These are phyloP conservation scores for Naganishia liquefaciens DNA, from an alignment of 1,284 basidiomycete genomes.

Conservation along the genomic window DNA sequence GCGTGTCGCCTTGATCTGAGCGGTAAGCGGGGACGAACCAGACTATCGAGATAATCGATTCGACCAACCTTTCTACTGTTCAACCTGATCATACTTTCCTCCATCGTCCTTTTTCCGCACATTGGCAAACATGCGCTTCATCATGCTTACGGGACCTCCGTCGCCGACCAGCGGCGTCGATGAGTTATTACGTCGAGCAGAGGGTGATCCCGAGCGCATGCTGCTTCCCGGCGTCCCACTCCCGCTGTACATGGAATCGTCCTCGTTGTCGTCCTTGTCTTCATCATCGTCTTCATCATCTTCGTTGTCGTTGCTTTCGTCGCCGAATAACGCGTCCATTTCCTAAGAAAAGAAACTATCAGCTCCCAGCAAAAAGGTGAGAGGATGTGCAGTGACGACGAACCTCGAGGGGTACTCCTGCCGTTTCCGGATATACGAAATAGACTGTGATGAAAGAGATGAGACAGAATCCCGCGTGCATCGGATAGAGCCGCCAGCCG, in stretches of 20 bases:
- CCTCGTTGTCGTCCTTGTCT: constrained; percentile 44
- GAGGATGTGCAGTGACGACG: not conserved
- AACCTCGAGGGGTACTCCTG: constrained; percentile 51
- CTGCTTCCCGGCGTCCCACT: constrained; percentile 25
- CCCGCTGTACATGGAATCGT: constrained; percentile 18
- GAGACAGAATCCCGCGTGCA: constrained; percentile 90
- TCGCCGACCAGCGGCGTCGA: constrained; percentile 31
- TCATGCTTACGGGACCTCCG: constrained; percentile 29
- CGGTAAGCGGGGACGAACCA: too few relatives aligned
- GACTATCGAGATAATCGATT: too few relatives aligned
- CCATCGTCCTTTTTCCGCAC: constrained; percentile 41
- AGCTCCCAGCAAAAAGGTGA: not conserved
- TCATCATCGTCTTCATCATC: constrained; percentile 42
- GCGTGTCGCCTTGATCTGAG: too few relatives aligned
- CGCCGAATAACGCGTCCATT: constrained; percentile 55
- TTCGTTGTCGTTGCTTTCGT: constrained; percentile 40
- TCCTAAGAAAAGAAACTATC: constrained; percentile 51
- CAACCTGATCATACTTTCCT: constrained; percentile 53
- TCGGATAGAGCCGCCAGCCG: constrained; percentile 88
- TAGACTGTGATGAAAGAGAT: constrained; percentile 26
- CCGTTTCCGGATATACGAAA: constrained; percentile 58
- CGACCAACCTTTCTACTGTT: constrained; percentile 58
- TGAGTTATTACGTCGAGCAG: constrained; percentile 21
- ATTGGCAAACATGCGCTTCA: constrained; percentile 33
- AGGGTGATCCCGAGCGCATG: constrained; percentile 18